Conservation (phyloP, 106 monocot genomes). For the Platanthera guangdongensis region DNA sequence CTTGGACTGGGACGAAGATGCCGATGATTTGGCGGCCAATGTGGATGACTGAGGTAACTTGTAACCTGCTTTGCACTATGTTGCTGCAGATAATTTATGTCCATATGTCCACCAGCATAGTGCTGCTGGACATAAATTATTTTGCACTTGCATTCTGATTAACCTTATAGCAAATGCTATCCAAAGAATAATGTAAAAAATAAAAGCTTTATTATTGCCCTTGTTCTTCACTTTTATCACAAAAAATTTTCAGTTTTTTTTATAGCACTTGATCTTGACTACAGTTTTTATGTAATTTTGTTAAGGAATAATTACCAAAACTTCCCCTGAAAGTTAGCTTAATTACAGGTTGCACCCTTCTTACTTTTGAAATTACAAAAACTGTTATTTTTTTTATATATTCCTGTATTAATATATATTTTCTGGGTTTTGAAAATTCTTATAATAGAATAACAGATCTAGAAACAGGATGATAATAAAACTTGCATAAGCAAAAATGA, state of each 20-base stretch:
- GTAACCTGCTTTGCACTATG: background rate
- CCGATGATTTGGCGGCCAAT: slow-evolving; percentile 26
- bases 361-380: no score
- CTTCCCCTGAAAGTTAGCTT: no score
- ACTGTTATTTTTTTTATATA: no score
- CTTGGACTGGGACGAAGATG: slow-evolving; percentile 67
- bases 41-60: slow-evolving; percentile 3
- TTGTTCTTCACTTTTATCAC: background rate
- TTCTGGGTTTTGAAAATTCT: no score
- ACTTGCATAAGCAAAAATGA: no score
- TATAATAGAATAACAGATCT: no score
- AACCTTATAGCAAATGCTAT: background rate
- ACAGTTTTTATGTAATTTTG: no score
- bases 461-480: no score
- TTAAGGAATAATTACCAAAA: no score
- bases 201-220: background rate
- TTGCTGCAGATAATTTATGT: background rate
- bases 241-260: background rate
- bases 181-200: background rate
- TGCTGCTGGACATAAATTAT: background rate
- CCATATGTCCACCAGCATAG: no score
- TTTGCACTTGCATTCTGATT: background rate
- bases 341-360: no score
- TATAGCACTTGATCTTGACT: background rate
- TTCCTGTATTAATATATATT: no score